Percentiles rank a stretch among this genome's conserved stretches.
These are phyloP conservation scores for Ocimum tenuiflorum DNA, from an alignment of 257 asterid genomes.

Conservation along the genomic window DNA sequence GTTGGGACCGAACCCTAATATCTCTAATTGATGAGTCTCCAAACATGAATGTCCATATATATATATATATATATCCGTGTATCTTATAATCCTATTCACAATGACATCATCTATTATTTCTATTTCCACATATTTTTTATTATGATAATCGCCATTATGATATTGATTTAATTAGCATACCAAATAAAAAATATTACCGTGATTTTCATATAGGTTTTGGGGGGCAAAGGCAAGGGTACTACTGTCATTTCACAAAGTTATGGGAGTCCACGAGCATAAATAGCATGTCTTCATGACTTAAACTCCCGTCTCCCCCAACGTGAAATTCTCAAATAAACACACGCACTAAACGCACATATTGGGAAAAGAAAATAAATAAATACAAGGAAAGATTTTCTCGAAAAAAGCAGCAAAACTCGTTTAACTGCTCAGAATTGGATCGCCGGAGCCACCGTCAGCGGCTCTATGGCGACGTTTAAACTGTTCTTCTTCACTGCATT, in stretches of 20 bases:
- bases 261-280: neutral
- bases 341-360: neutral
- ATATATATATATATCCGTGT: too few relatives aligned
- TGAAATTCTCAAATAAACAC: constrained; percentile 17
- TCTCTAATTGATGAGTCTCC: too few relatives aligned
- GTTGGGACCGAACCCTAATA: too few relatives aligned
- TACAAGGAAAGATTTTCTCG: too few relatives aligned
- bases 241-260: neutral
- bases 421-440: constrained; percentile 10
- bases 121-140: too few relatives aligned
- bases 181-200: too few relatives aligned
- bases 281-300: neutral
- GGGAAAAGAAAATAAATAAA: neutral
- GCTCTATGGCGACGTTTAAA: constrained; percentile 38
- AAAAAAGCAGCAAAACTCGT: neutral
- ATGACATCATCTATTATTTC: too few relatives aligned
- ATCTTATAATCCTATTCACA: too few relatives aligned
- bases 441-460: constrained; percentile 37
- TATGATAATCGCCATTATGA: too few relatives aligned
- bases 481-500: constrained; percentile 20
- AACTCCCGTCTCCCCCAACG: constrained; percentile 13
- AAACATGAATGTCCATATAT: too few relatives aligned
- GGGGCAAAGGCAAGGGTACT: constrained; percentile 7
- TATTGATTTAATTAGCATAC: too few relatives aligned
- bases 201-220: neutral